phyloP scores from a whole-genome alignment of 75 land plant species.

The Picea sitchensis region DNA sequence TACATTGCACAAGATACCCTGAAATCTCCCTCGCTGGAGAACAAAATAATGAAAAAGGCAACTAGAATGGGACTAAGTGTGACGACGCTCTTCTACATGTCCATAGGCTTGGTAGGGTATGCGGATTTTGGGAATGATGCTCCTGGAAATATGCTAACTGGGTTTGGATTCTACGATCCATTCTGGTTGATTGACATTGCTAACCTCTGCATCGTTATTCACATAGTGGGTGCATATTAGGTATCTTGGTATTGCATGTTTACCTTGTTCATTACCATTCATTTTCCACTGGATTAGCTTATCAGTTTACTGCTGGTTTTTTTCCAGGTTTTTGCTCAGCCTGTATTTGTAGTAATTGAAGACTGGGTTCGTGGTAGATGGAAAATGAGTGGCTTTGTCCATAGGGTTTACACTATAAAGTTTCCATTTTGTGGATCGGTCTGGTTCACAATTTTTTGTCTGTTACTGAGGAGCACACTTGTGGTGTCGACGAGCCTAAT shows the following conservation, averaged over 20 bases:
- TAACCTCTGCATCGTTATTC: conserved; percentile 25
- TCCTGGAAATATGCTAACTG: conserved; percentile 39
- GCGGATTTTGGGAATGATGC: conserved; percentile 34
- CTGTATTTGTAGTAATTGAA: conserved; percentile 50
- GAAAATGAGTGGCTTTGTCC: conserved; percentile 22
- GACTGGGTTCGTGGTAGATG: conserved; percentile 21
- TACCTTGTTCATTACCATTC: not conserved
- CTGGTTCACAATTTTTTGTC: conserved; percentile 8
- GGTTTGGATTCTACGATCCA: conserved; percentile 31
- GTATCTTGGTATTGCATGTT: conserved; percentile 11
- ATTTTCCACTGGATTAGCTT: not conserved
- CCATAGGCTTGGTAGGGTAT: conserved; percentile 49
- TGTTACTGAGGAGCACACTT: conserved; percentile 15
- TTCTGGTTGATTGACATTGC: conserved; percentile 35
- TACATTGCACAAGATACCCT: conserved; percentile 35
- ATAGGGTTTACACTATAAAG: conserved; percentile 14
- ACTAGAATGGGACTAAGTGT: conserved; percentile 26
- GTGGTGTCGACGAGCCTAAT: conserved; percentile 21
- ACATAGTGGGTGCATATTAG: conserved; percentile 43
- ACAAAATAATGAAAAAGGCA: conserved; percentile 47
- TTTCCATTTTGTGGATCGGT: conserved; percentile 16
- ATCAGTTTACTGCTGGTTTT: too few species aligned
- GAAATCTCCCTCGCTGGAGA: conserved; percentile 54
- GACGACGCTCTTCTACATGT: conserved; percentile 45
- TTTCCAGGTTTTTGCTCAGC: conserved; percentile 52